Base-by-base conservation (phyloP, 805 yeast genomes). In the Candida fluviatilis region DNA sequence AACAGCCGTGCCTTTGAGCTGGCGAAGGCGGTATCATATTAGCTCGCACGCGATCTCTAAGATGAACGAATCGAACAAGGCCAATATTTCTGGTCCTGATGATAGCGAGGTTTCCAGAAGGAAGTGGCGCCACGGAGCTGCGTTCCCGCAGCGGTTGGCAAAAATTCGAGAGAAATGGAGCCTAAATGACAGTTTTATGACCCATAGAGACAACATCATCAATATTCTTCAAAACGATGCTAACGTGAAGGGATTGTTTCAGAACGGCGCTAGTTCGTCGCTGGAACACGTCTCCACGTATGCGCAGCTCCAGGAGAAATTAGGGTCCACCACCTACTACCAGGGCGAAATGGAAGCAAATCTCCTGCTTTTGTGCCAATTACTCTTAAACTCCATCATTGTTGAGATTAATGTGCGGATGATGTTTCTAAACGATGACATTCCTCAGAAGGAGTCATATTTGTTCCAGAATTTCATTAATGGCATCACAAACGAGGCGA, bases 331-430 rank as follows among this genome's bases (percentile, higher is more conserved):
- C 4, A 36, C 29, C 4, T 52, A 50, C 18, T 41, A 45, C 31
- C 42, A 47, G 3, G 41, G 52, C 4, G 52, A 55, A 3, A 50
- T 59, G 18, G 49, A 46, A 30, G 52, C 52, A 34, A 42, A 59
- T 4, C 34, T 62, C 14, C 39, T 49, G 43, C 43, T 55, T 13
- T 33, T 61, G 3, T 50, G 51, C 4, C 43, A 48, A 10, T 53
- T 47, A 26, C 32, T 64, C 11, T 33, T 60, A n/a, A 58, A 54
- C 21, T 36, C 58, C 4, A 41, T 60, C 5, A 37, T 60, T 24
- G 56, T 57, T 6, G 67, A 64, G 31, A 39, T 64, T 35, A 62
- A 60, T 37, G 26, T 63, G 3, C 41, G 57, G 13, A 45, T 54
- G 19, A 45, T 57, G 5, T 35, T 47, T 28, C 36, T 46, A 10